Evolutionary conservation across 2,329 filamentous ascomycete species (phyloP), one percentile per base, ranked within the genome.

Genomic region (Fusarium piperis): DNA sequence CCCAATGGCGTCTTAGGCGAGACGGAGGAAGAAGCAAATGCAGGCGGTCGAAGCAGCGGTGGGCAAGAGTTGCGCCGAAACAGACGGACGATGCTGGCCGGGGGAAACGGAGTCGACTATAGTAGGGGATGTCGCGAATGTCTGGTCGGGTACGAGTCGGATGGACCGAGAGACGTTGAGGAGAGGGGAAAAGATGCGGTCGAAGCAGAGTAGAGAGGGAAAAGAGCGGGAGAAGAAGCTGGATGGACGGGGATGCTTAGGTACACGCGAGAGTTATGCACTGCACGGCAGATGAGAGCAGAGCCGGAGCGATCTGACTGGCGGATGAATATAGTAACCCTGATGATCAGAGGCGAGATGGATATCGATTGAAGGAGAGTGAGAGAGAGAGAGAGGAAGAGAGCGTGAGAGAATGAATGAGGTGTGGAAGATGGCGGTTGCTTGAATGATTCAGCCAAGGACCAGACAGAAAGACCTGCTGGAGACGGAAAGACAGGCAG

Each of bases 371-470:
- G 53, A 53, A 57, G 62, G 36, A 65, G 56, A 64, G 36, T 64
- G 56, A 64, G 58, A 53, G 64, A 61, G 57, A 67, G 66, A 38
- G 36, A 52, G 66, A 53, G 66, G 59, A 46, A 67, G 46, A 59
- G 51, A 52, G 46, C 38, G 36, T 30, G 28, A n/a, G 51, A 46
- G 59, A 57, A 51, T 18, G 64, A 59, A 56, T 57, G 58, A 61
- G 39, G 23, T 46, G 41, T 28, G 55, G 65, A 48, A 60, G 58
- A 52, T 30, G 41, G 41, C 48, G 66, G 59, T 68, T 71, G 71
- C 70, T 71, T 64, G 65, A 75, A 72, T 74, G 64, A 76, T 74
- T 74, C 68, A 72, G 74, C 70, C 65, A 73, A 68, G 65, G 70
- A 70, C 64, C 52, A 58, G 23, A 46, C 23, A 46, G 39, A 46